A percentile compares a stretch with the other conserved stretches of the same genome.
Evolutionary conservation across 108 stramenopile genomes (phyloP).

Genomic region (Aurantiochytrium sp.): DNA sequence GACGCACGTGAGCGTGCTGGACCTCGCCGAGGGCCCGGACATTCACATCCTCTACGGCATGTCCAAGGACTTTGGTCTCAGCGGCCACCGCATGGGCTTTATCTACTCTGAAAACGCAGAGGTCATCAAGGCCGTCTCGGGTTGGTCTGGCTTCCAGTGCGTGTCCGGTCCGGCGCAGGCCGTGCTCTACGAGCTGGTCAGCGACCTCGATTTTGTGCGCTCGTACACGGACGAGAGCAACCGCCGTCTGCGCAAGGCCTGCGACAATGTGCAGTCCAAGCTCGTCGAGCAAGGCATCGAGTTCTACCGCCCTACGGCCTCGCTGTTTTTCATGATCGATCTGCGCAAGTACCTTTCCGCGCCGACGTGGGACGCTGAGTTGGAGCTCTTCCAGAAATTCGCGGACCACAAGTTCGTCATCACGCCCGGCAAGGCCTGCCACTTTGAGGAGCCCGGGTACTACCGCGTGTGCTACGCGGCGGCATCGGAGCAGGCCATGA

Average conservation of each 20-base stretch:
- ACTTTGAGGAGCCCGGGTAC: constrained; percentile 71
- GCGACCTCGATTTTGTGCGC: constrained; percentile 73
- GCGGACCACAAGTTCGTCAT: constrained; percentile 66
- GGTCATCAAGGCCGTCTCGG: constrained; percentile 59
- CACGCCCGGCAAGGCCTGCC: constrained; percentile 73
- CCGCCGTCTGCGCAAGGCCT: constrained; percentile 53
- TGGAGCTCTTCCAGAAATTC: constrained; percentile 57
- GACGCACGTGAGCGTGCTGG: not conserved
- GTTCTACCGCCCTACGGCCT: constrained; percentile 66
- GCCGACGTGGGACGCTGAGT: constrained; percentile 68
- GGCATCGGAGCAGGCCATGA: constrained; percentile 71
- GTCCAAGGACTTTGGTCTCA: constrained; percentile 83
- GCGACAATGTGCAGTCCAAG: constrained; percentile 59
- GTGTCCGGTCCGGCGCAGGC: constrained; percentile 76
- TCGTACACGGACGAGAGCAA: constrained; percentile 62
- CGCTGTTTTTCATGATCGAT: constrained; percentile 78
- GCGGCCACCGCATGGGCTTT: constrained; percentile 75
- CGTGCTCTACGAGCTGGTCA: constrained; percentile 66
- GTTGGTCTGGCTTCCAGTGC: constrained; percentile 68
- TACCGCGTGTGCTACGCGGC: constrained; percentile 81
- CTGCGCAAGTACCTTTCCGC: constrained; percentile 40
- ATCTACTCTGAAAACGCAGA: constrained; percentile 73
- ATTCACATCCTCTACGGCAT: constrained; percentile 82
- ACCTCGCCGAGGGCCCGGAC: constrained; percentile 54
- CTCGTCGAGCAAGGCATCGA: constrained; percentile 76